A percentile compares a stretch with the other conserved stretches of the same genome.
Conservation (phyloP, 805 yeast species). For the Metschnikowia drakensbergensis region DNA sequence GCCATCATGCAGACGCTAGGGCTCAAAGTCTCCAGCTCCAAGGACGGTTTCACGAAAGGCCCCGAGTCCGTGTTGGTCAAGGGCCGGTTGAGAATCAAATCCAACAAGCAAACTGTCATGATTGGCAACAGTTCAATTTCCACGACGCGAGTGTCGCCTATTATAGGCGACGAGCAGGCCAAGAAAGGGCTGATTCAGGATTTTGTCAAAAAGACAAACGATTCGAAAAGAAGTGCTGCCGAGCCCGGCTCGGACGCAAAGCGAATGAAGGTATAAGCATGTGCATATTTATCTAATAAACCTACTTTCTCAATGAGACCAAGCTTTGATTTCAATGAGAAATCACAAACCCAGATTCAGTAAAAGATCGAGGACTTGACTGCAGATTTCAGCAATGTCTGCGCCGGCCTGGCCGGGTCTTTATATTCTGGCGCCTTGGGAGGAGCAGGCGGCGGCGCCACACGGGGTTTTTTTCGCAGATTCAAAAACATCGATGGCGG, state of each 20-base stretch:
- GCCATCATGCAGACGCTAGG: constrained; percentile 69
- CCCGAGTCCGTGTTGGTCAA: constrained; percentile 64
- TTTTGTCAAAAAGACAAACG: constrained; percentile 15
- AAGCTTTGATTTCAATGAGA: not conserved
- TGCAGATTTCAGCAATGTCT: constrained; percentile 10
- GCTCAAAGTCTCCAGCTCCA: constrained; percentile 58
- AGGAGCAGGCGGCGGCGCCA: constrained; percentile 10
- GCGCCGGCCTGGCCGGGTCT: not conserved
- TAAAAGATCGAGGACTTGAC: constrained; percentile 30
- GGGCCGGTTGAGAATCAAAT: constrained; percentile 68
- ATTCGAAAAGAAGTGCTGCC: constrained; percentile 22
- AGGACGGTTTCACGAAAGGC: constrained; percentile 52
- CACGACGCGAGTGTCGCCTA: constrained; percentile 6
- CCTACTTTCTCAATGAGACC: not conserved
- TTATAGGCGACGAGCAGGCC: constrained; percentile 10
- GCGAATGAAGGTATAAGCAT: not conserved
- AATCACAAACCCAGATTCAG: not conserved
- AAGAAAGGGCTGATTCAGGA: constrained; percentile 24
- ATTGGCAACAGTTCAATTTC: constrained; percentile 41
- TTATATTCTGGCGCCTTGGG: not conserved
- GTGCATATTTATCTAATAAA: not conserved
- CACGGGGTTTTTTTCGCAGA: constrained; percentile 7
- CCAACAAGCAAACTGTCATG: constrained; percentile 72
- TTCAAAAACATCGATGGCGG: constrained; percentile 15
- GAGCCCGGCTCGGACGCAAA: constrained; percentile 2